Evolutionary conservation across 768 basidiomycete genomes (phyloP), one percentile per base, ranked within the genome.

Genomic region (Guyanaporus albipodus): DNA sequence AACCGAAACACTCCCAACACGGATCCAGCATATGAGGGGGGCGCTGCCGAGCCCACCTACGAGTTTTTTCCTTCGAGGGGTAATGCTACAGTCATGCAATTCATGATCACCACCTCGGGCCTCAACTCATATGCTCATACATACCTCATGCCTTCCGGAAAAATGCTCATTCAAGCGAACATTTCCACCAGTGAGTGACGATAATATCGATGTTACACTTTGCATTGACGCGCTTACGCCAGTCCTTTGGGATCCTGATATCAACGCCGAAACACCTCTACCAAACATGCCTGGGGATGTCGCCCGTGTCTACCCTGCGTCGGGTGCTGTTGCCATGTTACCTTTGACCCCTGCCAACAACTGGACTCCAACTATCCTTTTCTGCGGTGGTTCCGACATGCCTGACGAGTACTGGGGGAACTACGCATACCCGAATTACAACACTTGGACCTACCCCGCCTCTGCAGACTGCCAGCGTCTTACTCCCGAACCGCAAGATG

Each of bases 331-430:
- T 8, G 87, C 87, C 39, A 91, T 98, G 86, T 75, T 98, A 2
- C 94, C 94, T 4, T 73, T 98, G 17, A 95, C 89, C 4, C 86
- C 88, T 12, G 85, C 76, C 24, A 96, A 95, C 70, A 85, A 90
- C 61, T 98, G 87, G 67, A 80, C 76, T 0, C 87, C 85, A 1
- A 90, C 91, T 0, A 66, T 96, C 47, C 57, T 98, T 38, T 94
- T 97, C 70, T 98, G 94, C 57, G 94, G 94, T 45, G 95, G 95
- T 18, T 80, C 80, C 14, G 75, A 85, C 62, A 85, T 95, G 78
- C 72, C 82, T 9, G 85, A 84, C 33, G 70, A 74, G 19, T 72
- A 72, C 28, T 97, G 83, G 77, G 91, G 90, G 45, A 80, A 89
- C 64, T 92, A 91, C 61, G 73, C 81, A 0, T 78, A 61, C 61